Percentiles rank a stretch among this genome's conserved stretches.
Evolutionary conservation across 768 basidiomycete genomes (phyloP).

Genomic region (Boletus tylopilopsis): DNA sequence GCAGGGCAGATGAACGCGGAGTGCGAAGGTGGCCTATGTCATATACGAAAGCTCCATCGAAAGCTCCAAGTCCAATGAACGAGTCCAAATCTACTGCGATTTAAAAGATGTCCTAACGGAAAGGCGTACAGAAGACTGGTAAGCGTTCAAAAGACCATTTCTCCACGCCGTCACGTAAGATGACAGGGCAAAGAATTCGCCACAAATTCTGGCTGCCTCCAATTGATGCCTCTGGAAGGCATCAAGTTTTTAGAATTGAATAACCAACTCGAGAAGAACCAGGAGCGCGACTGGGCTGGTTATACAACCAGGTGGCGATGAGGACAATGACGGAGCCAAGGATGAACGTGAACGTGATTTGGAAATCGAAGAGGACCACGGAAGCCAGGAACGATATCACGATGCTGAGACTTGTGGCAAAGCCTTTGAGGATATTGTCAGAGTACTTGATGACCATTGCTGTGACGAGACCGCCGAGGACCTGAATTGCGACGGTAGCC

Average conservation of each 20-base stretch:
- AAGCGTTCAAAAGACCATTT: slow-evolving; percentile 13
- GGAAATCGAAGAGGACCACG: slow-evolving; percentile 85
- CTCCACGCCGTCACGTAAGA: slow-evolving; percentile 1
- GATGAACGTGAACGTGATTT: slow-evolving; percentile 81
- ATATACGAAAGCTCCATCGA: slow-evolving; percentile 16
- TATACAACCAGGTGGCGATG: slow-evolving; percentile 89
- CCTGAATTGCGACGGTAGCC: slow-evolving; percentile 85
- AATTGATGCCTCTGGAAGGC: slow-evolving; percentile 1
- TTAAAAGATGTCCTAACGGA: slow-evolving; percentile 21
- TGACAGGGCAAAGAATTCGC: slow-evolving; percentile 1
- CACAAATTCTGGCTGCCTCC: neutral
- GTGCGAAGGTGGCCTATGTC: slow-evolving; percentile 19
- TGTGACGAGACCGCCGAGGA: slow-evolving; percentile 88
- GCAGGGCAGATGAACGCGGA: slow-evolving; percentile 9
- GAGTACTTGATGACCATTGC: slow-evolving; percentile 94
- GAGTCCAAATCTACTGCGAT: slow-evolving; percentile 27
- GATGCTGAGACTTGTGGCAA: slow-evolving; percentile 92
- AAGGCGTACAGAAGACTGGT: slow-evolving; percentile 17
- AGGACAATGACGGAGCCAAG: slow-evolving; percentile 83
- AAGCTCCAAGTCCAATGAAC: slow-evolving; percentile 18
- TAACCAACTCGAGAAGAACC: slow-evolving; percentile 28
- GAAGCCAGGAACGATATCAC: slow-evolving; percentile 93
- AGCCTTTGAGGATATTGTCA: slow-evolving; percentile 90
- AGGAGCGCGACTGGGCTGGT: slow-evolving; percentile 50
- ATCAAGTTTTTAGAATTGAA: slow-evolving; percentile 24